phyloP scores from a whole-genome alignment of 192 early-diverging fungal genomes.

The Podochytrium sp. region DNA sequence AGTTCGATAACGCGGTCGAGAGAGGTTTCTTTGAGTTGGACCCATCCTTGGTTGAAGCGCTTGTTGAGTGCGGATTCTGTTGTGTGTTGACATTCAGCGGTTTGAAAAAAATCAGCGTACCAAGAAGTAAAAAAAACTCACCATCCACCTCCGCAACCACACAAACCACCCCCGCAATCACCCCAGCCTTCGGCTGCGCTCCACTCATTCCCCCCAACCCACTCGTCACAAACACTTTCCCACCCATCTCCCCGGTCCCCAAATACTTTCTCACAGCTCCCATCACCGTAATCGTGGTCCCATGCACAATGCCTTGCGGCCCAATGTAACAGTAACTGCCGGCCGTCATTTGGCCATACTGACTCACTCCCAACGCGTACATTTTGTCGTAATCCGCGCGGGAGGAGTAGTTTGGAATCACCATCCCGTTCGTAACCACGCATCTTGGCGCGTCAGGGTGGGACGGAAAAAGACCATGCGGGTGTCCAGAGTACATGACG shows the following conservation, averaged over 20 bases:
- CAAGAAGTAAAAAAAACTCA: neutral
- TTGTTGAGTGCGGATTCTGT: conserved; percentile 22
- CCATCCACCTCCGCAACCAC: conserved; percentile 34
- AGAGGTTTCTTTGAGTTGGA: conserved; percentile 12
- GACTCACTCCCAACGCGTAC: conserved; percentile 22
- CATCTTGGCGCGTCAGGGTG: conserved; percentile 25
- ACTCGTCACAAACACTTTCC: conserved; percentile 31
- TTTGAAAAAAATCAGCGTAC: neutral
- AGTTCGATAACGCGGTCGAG: conserved; percentile 24
- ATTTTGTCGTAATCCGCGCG: conserved; percentile 25
- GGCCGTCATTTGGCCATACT: conserved; percentile 35
- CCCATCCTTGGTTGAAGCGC: conserved; percentile 20
- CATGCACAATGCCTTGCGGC: conserved; percentile 35
- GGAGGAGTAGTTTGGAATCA: conserved; percentile 28
- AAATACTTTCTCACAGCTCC: conserved; percentile 31
- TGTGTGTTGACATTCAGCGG: neutral
- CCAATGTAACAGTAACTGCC: conserved; percentile 36
- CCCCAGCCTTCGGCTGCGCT: conserved; percentile 31
- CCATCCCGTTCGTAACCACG: conserved; percentile 34
- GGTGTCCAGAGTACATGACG: conserved; percentile 32
- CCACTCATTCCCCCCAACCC: conserved; percentile 35
- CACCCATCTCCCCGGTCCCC: conserved; percentile 22
- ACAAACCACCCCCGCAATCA: conserved; percentile 27
- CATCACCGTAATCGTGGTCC: conserved; percentile 29
- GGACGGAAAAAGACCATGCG: conserved; percentile 31